Evolutionary conservation across 2,329 filamentous ascomycete species (phyloP).

Genomic region (Colletotrichum lentis): DNA sequence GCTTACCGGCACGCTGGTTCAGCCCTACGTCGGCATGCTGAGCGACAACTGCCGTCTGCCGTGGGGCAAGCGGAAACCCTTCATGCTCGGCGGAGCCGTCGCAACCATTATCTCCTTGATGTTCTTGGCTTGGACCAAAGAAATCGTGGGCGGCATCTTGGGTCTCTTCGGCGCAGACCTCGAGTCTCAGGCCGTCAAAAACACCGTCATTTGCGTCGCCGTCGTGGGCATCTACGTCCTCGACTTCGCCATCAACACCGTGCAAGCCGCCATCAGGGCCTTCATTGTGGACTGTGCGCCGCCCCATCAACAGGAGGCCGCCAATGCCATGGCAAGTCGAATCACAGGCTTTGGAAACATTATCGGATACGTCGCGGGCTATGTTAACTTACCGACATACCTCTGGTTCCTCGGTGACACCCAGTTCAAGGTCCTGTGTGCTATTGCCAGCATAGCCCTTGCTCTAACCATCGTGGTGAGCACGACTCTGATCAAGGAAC

Average conservation of each 20-base stretch:
- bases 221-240: slow-evolving; percentile 88
- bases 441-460: slow-evolving; percentile 81
- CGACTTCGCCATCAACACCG: slow-evolving; percentile 96
- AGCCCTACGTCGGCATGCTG: slow-evolving; percentile 82
- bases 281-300: slow-evolving; percentile 95
- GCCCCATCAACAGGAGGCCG: slow-evolving; percentile 89
- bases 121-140: slow-evolving; percentile 76
- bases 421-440: slow-evolving; percentile 92
- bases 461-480: slow-evolving; percentile 75
- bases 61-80: slow-evolving; percentile 83
- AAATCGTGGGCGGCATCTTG: slow-evolving; percentile 74
- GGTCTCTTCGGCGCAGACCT: slow-evolving; percentile 74
- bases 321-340: slow-evolving; percentile 93
- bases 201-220: slow-evolving; percentile 76
- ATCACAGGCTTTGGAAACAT: slow-evolving; percentile 90
- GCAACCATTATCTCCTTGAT: slow-evolving; percentile 74
- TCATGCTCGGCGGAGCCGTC: slow-evolving; percentile 75
- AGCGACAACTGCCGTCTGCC: slow-evolving; percentile 78
- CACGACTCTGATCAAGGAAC: slow-evolving; percentile 74
- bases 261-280: slow-evolving; percentile 89
- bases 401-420: slow-evolving; percentile 84
- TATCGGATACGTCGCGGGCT: slow-evolving; percentile 86
- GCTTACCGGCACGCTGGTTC: slow-evolving; percentile 78
- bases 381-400: slow-evolving; percentile 76
- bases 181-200: slow-evolving; percentile 71